These are phyloP conservation scores for Penicillium subrubescens DNA, from an alignment of 495 filamentous ascomycete genomes.

Conservation along the genomic window DNA sequence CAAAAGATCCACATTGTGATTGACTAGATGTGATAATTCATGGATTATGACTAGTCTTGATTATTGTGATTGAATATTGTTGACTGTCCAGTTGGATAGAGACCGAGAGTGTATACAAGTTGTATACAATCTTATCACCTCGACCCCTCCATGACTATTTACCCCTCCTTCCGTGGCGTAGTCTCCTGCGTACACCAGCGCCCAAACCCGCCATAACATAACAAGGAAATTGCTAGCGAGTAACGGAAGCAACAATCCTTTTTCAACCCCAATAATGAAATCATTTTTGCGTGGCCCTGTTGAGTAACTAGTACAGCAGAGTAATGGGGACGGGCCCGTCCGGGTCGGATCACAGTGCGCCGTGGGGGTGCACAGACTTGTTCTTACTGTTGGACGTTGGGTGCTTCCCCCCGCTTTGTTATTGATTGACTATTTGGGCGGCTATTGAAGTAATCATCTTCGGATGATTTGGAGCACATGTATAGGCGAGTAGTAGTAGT, in stretches of 20 bases:
- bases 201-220: neutral
- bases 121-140: neutral
- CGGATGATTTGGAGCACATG: neutral
- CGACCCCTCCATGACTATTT: neutral
- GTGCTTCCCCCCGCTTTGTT: neutral
- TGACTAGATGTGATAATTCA: neutral
- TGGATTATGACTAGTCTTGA: too few relatives aligned
- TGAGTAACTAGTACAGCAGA: neutral
- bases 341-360: constrained; percentile 14
- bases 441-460: constrained; percentile 17
- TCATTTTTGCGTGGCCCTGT: neutral
- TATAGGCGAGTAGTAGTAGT: neutral
- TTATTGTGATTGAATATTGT: neutral
- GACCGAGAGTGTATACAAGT: neutral
- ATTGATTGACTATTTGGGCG: neutral
- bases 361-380: constrained; percentile 3
- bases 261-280: neutral
- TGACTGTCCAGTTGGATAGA: neutral
- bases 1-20: neutral
- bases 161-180: neutral
- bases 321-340: neutral
- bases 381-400: too few relatives aligned
- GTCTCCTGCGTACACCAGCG: neutral
- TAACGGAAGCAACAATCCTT: neutral
- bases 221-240: neutral